These are phyloP conservation scores for Spongospora subterranea DNA, from an alignment of 208 protist genomes.

Conservation along the genomic window DNA sequence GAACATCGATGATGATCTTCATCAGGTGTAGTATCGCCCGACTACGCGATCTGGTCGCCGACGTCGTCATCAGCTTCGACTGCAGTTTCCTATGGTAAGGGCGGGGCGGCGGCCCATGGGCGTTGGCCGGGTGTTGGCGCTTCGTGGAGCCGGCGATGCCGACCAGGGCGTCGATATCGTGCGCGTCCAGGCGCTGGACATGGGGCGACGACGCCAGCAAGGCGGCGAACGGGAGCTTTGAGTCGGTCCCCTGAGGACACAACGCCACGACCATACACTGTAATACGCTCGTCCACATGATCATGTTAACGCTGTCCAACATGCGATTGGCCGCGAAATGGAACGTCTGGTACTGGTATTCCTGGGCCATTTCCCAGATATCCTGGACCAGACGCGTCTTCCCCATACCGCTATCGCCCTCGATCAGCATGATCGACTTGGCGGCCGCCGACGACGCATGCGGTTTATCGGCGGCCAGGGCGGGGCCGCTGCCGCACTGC, in stretches of 20 bases:
- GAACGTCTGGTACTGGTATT: neutral
- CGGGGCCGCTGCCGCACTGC: no score
- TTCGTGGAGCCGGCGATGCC: neutral
- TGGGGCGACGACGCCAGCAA: neutral
- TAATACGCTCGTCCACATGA: neutral
- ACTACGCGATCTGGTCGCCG: neutral
- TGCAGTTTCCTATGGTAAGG: neutral
- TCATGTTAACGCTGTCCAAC: neutral
- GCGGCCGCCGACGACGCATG: neutral
- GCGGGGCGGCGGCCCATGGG: no score
- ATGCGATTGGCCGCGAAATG: slow-evolving; percentile 17
- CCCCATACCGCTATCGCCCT: slow-evolving; percentile 24
- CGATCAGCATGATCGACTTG: slow-evolving; percentile 11
- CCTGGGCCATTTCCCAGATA: slow-evolving; percentile 47
- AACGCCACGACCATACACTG: neutral
- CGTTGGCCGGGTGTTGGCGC: no score
- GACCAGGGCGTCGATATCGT: neutral
- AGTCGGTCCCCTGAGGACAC: neutral
- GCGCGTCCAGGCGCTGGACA: neutral
- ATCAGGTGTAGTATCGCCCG: neutral
- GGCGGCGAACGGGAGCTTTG: neutral
- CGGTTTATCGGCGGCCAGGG: neutral
- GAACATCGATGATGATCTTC: neutral
- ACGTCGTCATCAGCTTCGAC: neutral
- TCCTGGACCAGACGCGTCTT: slow-evolving; percentile 22